A percentile compares a stretch with the other conserved stretches of the same genome.
These are phyloP conservation scores for Aureobasidium sp. DNA, from an alignment of 2,329 filamentous ascomycete species.

Conservation along the genomic window DNA sequence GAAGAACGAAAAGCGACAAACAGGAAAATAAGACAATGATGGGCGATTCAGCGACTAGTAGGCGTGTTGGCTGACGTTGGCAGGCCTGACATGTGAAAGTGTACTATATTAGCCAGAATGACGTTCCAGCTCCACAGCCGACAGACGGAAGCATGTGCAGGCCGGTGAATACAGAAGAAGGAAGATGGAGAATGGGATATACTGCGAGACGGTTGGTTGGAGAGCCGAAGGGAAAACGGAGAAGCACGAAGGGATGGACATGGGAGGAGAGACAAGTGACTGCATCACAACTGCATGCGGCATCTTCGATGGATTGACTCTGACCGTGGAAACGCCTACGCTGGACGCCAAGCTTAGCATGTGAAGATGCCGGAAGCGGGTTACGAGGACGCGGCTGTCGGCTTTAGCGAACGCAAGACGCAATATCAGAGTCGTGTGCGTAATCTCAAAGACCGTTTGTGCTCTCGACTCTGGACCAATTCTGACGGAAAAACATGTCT, in stretches of 20 bases:
- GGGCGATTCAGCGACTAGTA: slow-evolving; percentile 10
- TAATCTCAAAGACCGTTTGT: background rate
- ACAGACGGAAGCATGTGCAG: slow-evolving; percentile 5
- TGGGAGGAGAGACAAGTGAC: slow-evolving; percentile 13
- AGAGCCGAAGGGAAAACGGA: slow-evolving; percentile 13
- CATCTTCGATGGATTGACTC: slow-evolving; percentile 13
- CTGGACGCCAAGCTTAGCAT: background rate
- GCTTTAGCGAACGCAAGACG: background rate
- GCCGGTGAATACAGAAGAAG: background rate
- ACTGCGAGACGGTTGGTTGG: slow-evolving; percentile 12
- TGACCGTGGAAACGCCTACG: slow-evolving; percentile 8
- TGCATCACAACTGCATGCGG: slow-evolving; percentile 12
- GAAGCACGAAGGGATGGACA: slow-evolving; percentile 11
- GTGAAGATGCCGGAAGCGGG: slow-evolving; percentile 9
- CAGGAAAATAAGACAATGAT: slow-evolving; percentile 15
- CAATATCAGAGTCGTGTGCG: background rate
- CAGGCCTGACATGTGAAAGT: slow-evolving; percentile 11
- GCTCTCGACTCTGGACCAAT: background rate
- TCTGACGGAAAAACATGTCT: background rate
- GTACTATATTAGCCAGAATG: slow-evolving; percentile 13
- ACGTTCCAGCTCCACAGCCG: slow-evolving; percentile 13
- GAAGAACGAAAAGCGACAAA: slow-evolving; percentile 1
- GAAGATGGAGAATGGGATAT: background rate
- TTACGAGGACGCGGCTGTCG: background rate
- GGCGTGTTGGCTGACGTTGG: slow-evolving; percentile 14